These are phyloP conservation scores for Penicillium psychrofluorescens DNA, from an alignment of 495 filamentous ascomycete species.

Conservation along the genomic window DNA sequence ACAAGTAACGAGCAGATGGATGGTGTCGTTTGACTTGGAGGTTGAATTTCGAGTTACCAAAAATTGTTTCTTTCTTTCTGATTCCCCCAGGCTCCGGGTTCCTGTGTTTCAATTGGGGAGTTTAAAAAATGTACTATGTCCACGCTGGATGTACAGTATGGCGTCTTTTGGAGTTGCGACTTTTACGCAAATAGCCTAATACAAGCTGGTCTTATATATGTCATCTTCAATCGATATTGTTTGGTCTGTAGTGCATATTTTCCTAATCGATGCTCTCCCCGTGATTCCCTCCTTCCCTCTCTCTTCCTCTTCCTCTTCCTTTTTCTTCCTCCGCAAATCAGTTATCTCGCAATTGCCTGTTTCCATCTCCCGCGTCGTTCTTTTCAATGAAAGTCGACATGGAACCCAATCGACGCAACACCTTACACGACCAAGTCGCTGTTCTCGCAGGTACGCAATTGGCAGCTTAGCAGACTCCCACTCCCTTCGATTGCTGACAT, in stretches of 20 bases:
- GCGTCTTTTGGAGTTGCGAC: too few species aligned
- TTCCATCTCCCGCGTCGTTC: background rate
- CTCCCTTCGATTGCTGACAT: background rate
- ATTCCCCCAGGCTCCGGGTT: background rate
- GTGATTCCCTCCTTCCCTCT: too few species aligned
- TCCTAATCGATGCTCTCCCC: too few species aligned
- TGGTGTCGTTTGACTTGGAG: too few species aligned
- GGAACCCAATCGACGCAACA: background rate
- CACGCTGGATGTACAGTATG: background rate
- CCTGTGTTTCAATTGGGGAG: background rate
- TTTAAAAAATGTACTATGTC: background rate
- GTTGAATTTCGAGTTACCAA: background rate
- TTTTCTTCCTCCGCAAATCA: too few species aligned
- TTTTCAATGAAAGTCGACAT: background rate
- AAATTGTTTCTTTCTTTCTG: background rate
- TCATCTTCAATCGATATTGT: too few species aligned
- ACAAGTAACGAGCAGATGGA: constrained; percentile 8
- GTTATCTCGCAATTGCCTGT: too few species aligned
- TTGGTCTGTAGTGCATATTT: too few species aligned
- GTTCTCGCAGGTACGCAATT: background rate
- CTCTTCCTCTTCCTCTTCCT: too few species aligned
- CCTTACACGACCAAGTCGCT: background rate
- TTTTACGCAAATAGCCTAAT: too few species aligned
- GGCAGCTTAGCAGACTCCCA: background rate
- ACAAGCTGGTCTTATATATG: too few species aligned